phyloP scores from a whole-genome alignment of 2,329 filamentous ascomycete species.

The Canariomyces notabilis region DNA sequence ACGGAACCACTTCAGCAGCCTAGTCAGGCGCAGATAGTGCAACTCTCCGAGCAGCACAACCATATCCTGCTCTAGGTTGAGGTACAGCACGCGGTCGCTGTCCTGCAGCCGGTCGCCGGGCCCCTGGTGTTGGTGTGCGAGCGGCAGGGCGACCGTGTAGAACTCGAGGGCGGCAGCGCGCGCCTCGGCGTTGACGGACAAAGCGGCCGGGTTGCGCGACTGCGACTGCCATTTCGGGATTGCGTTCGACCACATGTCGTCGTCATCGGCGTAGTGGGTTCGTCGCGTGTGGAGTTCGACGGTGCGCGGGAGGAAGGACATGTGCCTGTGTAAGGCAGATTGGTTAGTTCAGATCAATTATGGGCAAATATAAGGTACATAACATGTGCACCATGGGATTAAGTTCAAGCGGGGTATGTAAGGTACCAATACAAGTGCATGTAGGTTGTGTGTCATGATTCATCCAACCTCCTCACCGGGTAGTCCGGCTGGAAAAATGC shows the following conservation, averaged over 20 bases:
- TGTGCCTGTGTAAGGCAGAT: slow-evolving; percentile 19
- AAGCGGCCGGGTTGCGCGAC: slow-evolving; percentile 30
- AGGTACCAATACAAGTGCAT: too few relatives aligned
- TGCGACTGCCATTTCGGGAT: slow-evolving; percentile 29
- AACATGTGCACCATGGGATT: too few relatives aligned
- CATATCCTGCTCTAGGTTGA: slow-evolving; percentile 30
- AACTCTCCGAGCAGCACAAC: slow-evolving; percentile 31
- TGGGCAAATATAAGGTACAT: too few relatives aligned
- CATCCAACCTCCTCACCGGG: too few relatives aligned
- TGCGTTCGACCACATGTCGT: slow-evolving; percentile 14
- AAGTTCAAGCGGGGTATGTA: too few relatives aligned
- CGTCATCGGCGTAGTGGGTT: slow-evolving; percentile 27
- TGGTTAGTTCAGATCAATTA: slow-evolving; percentile 5
- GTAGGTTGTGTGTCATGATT: too few relatives aligned
- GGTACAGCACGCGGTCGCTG: slow-evolving; percentile 26
- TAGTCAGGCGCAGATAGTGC: slow-evolving; percentile 21
- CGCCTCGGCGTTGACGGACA: slow-evolving; percentile 31
- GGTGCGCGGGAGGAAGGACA: slow-evolving; percentile 31
- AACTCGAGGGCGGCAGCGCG: slow-evolving; percentile 28
- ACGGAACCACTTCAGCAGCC: slow-evolving; percentile 23
- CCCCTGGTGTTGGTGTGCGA: slow-evolving; percentile 17
- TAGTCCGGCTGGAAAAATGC: too few relatives aligned
- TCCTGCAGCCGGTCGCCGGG: slow-evolving; percentile 18
- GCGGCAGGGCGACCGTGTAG: slow-evolving; percentile 31
- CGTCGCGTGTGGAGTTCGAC: slow-evolving; percentile 32